phyloP scores from a whole-genome alignment of 129 eudicot species.

The Lonicera japonica region DNA sequence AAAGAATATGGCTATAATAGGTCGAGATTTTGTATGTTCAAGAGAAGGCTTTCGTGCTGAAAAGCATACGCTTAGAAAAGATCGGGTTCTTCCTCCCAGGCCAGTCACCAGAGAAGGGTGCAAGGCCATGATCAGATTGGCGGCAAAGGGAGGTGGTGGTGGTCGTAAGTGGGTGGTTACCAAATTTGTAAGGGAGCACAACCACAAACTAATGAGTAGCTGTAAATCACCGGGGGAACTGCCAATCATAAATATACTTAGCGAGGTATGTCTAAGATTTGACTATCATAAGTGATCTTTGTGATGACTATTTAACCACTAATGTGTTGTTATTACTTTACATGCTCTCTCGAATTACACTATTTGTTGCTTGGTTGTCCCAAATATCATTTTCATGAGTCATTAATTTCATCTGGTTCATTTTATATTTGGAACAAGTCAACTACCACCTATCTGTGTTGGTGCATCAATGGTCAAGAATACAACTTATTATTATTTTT shows the following conservation, averaged over 20 bases:
- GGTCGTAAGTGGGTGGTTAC: conserved; percentile 6
- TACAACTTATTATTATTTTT: no score
- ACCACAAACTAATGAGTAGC: conserved; percentile 1
- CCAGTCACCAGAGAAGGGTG: conserved; percentile 11
- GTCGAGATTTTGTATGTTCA: conserved; percentile 13
- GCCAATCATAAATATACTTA: conserved; percentile 9
- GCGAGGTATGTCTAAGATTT: no score
- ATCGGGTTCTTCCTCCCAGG: conserved; percentile 10
- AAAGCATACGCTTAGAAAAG: conserved; percentile 3
- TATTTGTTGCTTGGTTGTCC: no score
- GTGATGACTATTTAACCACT: no score
- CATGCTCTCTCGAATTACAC: no score
- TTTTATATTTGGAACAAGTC: no score
- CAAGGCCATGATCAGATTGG: conserved; percentile 12
- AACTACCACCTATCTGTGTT: no score
- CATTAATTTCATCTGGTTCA: no score
- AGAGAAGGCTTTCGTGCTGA: conserved; percentile 11
- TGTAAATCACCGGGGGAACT: neutral
- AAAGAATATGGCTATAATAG: conserved; percentile 7
- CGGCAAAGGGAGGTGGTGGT: conserved; percentile 6
- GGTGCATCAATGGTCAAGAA: no score
- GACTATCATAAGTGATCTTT: no score
- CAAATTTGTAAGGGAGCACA: conserved; percentile 8
- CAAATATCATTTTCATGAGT: no score
- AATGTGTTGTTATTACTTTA: no score